Evolutionary conservation across 805 yeast species (phyloP).

Genomic region (Nakazawaea ambrosiae): DNA sequence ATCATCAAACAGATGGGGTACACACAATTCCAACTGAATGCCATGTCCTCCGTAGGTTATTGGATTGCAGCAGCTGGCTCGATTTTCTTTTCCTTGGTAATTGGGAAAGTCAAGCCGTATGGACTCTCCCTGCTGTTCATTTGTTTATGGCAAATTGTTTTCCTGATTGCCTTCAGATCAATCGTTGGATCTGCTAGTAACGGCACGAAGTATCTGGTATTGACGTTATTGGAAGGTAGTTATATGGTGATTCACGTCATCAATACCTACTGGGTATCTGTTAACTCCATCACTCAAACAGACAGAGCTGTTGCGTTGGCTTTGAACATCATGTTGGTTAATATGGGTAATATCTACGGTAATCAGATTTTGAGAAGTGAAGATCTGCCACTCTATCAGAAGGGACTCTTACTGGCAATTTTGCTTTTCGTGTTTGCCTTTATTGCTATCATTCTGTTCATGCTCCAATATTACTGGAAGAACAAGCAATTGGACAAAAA

Average conservation of each 20-base stretch:
- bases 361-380: slow-evolving; percentile 14
- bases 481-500: slow-evolving; percentile 8
- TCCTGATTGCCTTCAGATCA: slow-evolving; percentile 4
- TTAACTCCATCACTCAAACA: slow-evolving; percentile 12
- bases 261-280: slow-evolving; percentile 14
- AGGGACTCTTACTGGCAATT: slow-evolving; percentile 12
- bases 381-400: slow-evolving; percentile 14
- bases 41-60: slow-evolving; percentile 12
- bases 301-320: slow-evolving; percentile 14
- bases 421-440: slow-evolving; percentile 4
- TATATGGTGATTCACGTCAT: slow-evolving; percentile 12
- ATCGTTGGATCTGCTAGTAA: slow-evolving; percentile 3
- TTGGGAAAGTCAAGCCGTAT: slow-evolving; percentile 7
- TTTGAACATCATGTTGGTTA: slow-evolving; percentile 13
- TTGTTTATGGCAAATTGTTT: slow-evolving; percentile 4
- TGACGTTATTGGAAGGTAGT: slow-evolving; percentile 4
- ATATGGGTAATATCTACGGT: slow-evolving; percentile 15
- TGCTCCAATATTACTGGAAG: slow-evolving; percentile 6
- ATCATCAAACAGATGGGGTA: slow-evolving; percentile 12
- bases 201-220: slow-evolving; percentile 5
- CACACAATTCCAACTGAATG: slow-evolving; percentile 12
- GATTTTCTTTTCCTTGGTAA: background rate
- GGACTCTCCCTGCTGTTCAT: slow-evolving; percentile 2
- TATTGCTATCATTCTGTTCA: background rate
- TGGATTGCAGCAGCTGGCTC: slow-evolving; percentile 10